Evolutionary conservation across 169 alveolate genomes (phyloP).

Genomic region (Plasmodium falciparum): DNA sequence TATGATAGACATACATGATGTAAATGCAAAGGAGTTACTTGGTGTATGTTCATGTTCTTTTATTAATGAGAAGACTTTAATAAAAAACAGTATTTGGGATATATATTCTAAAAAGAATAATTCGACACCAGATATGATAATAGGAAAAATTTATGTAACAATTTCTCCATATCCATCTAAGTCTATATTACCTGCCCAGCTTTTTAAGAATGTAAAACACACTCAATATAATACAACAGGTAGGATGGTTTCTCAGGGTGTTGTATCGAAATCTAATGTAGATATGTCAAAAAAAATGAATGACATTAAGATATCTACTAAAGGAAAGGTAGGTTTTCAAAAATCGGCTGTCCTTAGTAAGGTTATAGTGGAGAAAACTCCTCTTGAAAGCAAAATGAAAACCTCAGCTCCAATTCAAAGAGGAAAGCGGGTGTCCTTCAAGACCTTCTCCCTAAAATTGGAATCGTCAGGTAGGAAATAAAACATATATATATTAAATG

Average conservation of each 20-base stretch:
- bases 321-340: background rate
- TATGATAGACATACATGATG: slow-evolving; percentile 82
- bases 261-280: no score
- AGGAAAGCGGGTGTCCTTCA: slow-evolving; percentile 52
- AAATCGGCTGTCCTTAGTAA: slow-evolving; percentile 14
- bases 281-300: no score
- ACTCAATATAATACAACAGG: background rate
- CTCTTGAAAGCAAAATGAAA: background rate
- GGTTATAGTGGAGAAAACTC: background rate
- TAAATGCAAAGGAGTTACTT: slow-evolving; percentile 27
- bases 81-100: slow-evolving; percentile 81
- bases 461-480: slow-evolving; percentile 1
- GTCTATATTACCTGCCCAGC: slow-evolving; percentile 89
- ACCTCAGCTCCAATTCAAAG: background rate
- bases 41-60: slow-evolving; percentile 80
- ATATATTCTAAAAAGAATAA: slow-evolving; percentile 78
- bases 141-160: slow-evolving; percentile 85
- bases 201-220: slow-evolving; percentile 74
- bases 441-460: slow-evolving; percentile 33
- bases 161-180: slow-evolving; percentile 83
- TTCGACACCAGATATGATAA: slow-evolving; percentile 29
- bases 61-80: slow-evolving; percentile 80
- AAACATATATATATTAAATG: no score
- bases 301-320: slow-evolving; percentile 3
- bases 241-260: background rate